Evolutionary conservation across 495 filamentous ascomycete species (phyloP).

Genomic region (Tuber microsphaerosporum): DNA sequence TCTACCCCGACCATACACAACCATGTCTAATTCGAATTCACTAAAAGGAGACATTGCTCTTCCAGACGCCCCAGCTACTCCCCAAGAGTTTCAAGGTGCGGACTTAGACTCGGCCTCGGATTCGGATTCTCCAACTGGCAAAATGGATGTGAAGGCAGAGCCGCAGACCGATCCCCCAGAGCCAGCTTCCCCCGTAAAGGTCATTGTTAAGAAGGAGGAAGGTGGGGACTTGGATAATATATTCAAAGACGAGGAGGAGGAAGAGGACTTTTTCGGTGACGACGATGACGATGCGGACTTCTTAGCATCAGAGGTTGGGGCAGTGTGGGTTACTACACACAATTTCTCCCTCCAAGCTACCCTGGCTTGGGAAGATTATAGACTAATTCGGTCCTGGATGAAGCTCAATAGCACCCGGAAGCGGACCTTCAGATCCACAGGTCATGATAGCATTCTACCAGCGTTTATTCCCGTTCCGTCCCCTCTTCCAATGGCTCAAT

Average conservation of each 20-base stretch:
- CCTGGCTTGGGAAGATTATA: constrained; percentile 7
- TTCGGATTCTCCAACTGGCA: background rate
- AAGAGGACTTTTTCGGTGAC: constrained; percentile 24
- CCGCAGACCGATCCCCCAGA: constrained; percentile 13
- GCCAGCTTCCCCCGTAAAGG: constrained; percentile 3
- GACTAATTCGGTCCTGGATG: constrained; percentile 18
- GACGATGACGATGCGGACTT: constrained; percentile 28
- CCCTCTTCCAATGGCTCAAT: constrained; percentile 96
- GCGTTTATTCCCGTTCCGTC: constrained; percentile 89
- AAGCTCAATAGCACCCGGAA: constrained; percentile 16
- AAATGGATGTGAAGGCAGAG: constrained; percentile 12
- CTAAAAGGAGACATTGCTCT: constrained; percentile 26
- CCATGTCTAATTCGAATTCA: constrained; percentile 20
- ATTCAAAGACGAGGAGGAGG: constrained; percentile 24
- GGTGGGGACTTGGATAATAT: constrained; percentile 19
- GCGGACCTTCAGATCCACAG: constrained; percentile 59
- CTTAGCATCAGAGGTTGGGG: constrained; percentile 14
- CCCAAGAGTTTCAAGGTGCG: constrained; percentile 2
- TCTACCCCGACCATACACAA: constrained; percentile 5
- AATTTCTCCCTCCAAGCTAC: background rate
- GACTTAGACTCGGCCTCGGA: constrained; percentile 9
- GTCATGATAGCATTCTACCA: constrained; percentile 89
- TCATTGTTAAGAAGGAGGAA: constrained; percentile 14
- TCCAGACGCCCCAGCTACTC: constrained; percentile 26
- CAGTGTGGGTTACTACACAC: constrained; percentile 14